These are phyloP conservation scores for Lactifluus pinguis DNA, from an alignment of 768 basidiomycete species.

Conservation along the genomic window DNA sequence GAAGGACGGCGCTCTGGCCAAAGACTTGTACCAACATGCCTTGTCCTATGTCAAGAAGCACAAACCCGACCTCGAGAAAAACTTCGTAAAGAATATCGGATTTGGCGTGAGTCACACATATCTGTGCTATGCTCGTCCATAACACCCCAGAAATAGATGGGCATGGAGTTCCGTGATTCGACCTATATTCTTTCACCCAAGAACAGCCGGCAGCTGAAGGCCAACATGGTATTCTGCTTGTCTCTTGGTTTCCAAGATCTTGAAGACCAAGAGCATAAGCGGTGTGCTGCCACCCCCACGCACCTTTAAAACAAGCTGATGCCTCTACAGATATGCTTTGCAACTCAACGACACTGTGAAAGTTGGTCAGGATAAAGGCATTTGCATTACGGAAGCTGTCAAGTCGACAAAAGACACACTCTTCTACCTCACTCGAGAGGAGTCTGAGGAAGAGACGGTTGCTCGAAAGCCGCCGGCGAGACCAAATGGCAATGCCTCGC, in stretches of 20 bases:
- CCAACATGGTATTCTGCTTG: constrained; percentile 82
- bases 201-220: constrained; percentile 58
- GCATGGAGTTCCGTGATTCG: constrained; percentile 90
- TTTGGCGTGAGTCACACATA: constrained; percentile 56
- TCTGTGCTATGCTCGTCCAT: neutral
- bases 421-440: constrained; percentile 68
- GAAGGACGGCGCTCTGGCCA: constrained; percentile 66
- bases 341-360: constrained; percentile 85
- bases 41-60: constrained; percentile 62
- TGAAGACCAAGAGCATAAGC: constrained; percentile 65
- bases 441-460: constrained; percentile 45
- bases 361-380: constrained; percentile 54
- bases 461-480: constrained; percentile 48
- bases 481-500: constrained; percentile 52
- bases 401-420: constrained; percentile 81
- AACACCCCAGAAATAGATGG: constrained; percentile 49
- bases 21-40: constrained; percentile 78
- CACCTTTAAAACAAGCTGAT: neutral
- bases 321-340: constrained; percentile 60
- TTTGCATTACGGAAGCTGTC: constrained; percentile 74
- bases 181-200: constrained; percentile 76
- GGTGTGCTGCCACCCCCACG: constrained; percentile 36
- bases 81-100: constrained; percentile 84
- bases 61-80: constrained; percentile 71
- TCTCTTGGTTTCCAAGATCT: constrained; percentile 81